Base-by-base conservation (phyloP, 2,329 filamentous ascomycete genomes). In the Aspergillus ochraceoroseus region DNA sequence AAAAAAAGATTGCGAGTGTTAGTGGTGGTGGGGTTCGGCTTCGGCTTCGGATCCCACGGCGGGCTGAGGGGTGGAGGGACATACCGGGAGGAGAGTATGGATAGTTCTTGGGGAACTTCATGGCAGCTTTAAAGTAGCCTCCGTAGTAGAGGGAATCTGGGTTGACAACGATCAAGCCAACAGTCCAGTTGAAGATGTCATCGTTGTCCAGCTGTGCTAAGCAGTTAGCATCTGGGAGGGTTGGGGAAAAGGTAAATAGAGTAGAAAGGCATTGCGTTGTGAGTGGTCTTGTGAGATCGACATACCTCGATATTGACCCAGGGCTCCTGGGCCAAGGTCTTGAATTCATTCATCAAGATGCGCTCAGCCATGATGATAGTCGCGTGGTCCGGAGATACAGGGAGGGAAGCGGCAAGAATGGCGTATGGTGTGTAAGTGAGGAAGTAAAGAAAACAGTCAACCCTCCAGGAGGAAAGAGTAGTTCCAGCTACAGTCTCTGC, bases 131-230 rank as follows among this genome's bases (percentile, higher is more conserved):
- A 65, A 95, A 87, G 66, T 95, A 98, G 51, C 85, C 92, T 45
- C 89, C 89, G 57, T 95, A 83, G 73, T 94, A 96, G 50, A 84
- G 75, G 48, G 88, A 95, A 55, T 95, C 89, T 0, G 86, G 79
- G 66, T 96, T 96, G 57, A 95, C 78, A 25, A 95, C 87, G 70
- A 95, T 89, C 43, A 98, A 78, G 3, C 85, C 89, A 32, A 96
- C 73, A 46, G 79, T 81, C 90, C 92, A 96, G 49, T 81, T 77
- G 60, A 94, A 83, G 47, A 96, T 80, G 62, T 92, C 87, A n/a
- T 82, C 76, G 56, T 88, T 79, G 50, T 87, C 77, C 23, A 88
- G 73, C 79, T 92, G 56, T 13, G 11, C 14, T 13, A 22, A n/a
- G 27, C 23, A 35, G 17, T 31, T 15, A 23, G 40, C 26, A 39